Evolutionary conservation across 2,329 filamentous ascomycete genomes (phyloP).

Genomic region (Boeremia lycopersici): DNA sequence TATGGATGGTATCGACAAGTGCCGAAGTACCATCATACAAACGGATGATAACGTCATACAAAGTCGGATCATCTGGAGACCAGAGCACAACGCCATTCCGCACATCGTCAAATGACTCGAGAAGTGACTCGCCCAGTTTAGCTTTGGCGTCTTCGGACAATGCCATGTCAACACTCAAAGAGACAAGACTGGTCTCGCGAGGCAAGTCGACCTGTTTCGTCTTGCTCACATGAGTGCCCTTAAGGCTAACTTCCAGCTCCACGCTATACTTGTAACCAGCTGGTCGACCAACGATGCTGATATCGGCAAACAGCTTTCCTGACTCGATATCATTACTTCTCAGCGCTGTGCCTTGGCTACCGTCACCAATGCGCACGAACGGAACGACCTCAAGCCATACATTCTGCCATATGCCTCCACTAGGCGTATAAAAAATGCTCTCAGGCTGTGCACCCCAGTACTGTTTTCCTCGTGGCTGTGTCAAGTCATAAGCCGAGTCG

Average conservation of each 20-base stretch:
- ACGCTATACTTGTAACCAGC: constrained; percentile 56
- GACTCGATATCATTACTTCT: constrained; percentile 60
- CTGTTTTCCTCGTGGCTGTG: constrained; percentile 71
- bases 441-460: constrained; percentile 67
- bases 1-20: constrained; percentile 63
- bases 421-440: constrained; percentile 65
- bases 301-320: constrained; percentile 57
- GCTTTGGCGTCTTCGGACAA: constrained; percentile 52
- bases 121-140: constrained; percentile 46
- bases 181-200: constrained; percentile 57
- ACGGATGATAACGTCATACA: constrained; percentile 62
- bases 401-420: constrained; percentile 64
- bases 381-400: constrained; percentile 65
- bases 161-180: constrained; percentile 57
- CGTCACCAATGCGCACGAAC: constrained; percentile 58
- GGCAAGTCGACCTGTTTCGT: constrained; percentile 53
- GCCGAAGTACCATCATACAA: constrained; percentile 52
- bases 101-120: constrained; percentile 32
- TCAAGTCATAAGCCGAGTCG: constrained; percentile 68
- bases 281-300: constrained; percentile 58
- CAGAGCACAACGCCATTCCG: constrained; percentile 64
- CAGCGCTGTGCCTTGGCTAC: constrained; percentile 64
- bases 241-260: constrained; percentile 61
- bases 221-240: constrained; percentile 55
- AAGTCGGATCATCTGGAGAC: constrained; percentile 63